Percentiles rank a stretch among this genome's conserved stretches.
phyloP scores from a whole-genome alignment of 2,329 filamentous ascomycete species.

The Drechslerella dactyloides region DNA sequence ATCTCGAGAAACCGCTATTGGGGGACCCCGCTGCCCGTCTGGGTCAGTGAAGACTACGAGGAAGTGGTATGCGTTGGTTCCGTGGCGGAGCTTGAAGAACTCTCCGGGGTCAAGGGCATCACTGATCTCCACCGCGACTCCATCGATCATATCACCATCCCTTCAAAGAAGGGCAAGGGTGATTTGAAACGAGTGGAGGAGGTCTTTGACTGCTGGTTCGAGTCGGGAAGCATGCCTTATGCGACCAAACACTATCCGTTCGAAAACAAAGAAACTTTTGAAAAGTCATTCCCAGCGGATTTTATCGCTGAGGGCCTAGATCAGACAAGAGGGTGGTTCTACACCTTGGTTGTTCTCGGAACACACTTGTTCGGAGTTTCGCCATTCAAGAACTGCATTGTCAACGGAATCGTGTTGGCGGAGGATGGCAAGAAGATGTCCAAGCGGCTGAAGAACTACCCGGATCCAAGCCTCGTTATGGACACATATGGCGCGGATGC shows the following conservation, averaged over 20 bases:
- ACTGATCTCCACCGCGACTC: constrained; percentile 90
- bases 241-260: constrained; percentile 91
- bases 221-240: constrained; percentile 95
- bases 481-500: constrained; percentile 89
- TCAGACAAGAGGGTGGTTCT: constrained; percentile 96
- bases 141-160: constrained; percentile 92
- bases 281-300: constrained; percentile 83
- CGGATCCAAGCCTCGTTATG: constrained; percentile 83
- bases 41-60: constrained; percentile 87
- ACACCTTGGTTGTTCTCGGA: constrained; percentile 85
- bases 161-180: constrained; percentile 85
- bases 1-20: constrained; percentile 92
- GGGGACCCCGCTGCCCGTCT: constrained; percentile 90
- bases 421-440: constrained; percentile 99
- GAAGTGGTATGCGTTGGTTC: constrained; percentile 88
- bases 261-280: constrained; percentile 80
- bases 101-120: constrained; percentile 87
- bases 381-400: constrained; percentile 94
- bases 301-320: constrained; percentile 94
- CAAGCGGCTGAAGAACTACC: constrained; percentile 94
- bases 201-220: constrained; percentile 97
- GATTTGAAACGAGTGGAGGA: constrained; percentile 80
- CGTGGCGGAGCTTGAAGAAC: constrained; percentile 78
- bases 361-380: constrained; percentile 83
- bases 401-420: constrained; percentile 90